Percentiles rank a stretch among this genome's conserved stretches.
Conservation (phyloP, 768 basidiomycete genomes). For the Cyclocybe aegerita region DNA sequence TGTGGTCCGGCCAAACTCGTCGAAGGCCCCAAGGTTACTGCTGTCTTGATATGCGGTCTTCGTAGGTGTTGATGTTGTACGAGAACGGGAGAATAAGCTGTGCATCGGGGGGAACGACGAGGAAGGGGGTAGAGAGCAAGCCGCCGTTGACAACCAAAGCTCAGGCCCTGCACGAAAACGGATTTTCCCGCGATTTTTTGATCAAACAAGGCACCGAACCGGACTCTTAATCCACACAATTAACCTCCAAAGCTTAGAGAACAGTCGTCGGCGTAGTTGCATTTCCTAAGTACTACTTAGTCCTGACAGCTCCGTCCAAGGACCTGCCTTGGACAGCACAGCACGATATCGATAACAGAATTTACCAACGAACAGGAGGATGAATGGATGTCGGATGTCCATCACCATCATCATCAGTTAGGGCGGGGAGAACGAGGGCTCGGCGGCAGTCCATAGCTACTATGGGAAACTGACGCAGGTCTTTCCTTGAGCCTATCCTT, state of each 20-base stretch:
- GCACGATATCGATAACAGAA: constrained; percentile 6
- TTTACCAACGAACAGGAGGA: not conserved
- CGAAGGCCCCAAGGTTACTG: constrained; percentile 31
- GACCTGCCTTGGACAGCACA: constrained; percentile 9
- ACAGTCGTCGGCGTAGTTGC: too few relatives aligned
- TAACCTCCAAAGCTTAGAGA: too few relatives aligned
- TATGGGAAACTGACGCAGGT: constrained; percentile 23
- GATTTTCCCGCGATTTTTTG: not conserved
- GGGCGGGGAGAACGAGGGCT: not conserved
- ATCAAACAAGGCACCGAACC: not conserved
- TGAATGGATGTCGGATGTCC: not conserved
- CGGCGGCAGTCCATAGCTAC: constrained; percentile 6
- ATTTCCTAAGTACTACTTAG: not conserved
- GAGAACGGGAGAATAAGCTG: constrained; percentile 71
- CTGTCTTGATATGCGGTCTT: constrained; percentile 35
- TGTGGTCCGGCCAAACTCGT: constrained; percentile 67
- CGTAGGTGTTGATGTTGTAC: constrained; percentile 57
- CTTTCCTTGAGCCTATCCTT: constrained; percentile 28
- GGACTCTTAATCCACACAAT: too few relatives aligned
- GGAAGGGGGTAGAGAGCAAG: constrained; percentile 23
- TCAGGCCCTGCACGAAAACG: constrained; percentile 12
- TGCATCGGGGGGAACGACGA: constrained; percentile 55
- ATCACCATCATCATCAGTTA: not conserved
- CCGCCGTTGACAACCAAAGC: constrained; percentile 21
- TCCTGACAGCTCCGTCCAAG: constrained; percentile 5